Evolutionary conservation across 2,329 filamentous ascomycete species (phyloP).

Genomic region (Scedosporium boydii): DNA sequence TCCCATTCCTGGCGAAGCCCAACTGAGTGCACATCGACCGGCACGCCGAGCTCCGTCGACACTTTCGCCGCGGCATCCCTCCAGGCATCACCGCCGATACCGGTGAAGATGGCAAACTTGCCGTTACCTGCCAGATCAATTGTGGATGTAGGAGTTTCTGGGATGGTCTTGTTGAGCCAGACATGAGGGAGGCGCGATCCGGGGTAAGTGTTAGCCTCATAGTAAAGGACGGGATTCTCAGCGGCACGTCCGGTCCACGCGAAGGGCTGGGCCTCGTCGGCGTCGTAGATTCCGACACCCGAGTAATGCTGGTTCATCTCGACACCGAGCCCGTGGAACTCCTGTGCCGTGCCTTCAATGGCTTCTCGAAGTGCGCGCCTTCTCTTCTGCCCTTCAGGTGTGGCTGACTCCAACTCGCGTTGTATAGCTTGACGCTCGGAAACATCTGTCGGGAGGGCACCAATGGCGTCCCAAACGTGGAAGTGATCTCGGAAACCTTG

Average conservation of each 20-base stretch:
- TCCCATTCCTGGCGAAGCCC: slow-evolving; percentile 50
- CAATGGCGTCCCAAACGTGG: slow-evolving; percentile 34
- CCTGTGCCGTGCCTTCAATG: slow-evolving; percentile 32
- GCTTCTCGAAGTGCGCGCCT: slow-evolving; percentile 29
- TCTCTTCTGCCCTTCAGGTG: slow-evolving; percentile 25
- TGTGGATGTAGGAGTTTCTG: slow-evolving; percentile 40
- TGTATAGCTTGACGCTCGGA: slow-evolving; percentile 27
- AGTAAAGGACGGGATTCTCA: slow-evolving; percentile 29
- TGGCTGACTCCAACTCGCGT: slow-evolving; percentile 29
- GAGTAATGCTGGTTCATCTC: slow-evolving; percentile 51
- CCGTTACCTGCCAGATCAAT: slow-evolving; percentile 51
- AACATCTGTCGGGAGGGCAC: slow-evolving; percentile 26
- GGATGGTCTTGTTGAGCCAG: slow-evolving; percentile 45
- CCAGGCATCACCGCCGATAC: slow-evolving; percentile 48
- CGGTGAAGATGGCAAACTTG: slow-evolving; percentile 38
- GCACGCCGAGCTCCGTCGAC: slow-evolving; percentile 28
- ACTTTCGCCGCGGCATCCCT: slow-evolving; percentile 34
- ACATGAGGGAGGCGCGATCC: slow-evolving; percentile 51
- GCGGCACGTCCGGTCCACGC: slow-evolving; percentile 12
- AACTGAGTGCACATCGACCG: slow-evolving; percentile 39
- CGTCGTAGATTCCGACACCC: slow-evolving; percentile 31
- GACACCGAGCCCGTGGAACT: slow-evolving; percentile 46
- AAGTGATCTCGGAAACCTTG: slow-evolving; percentile 43
- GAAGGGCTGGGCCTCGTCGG: slow-evolving; percentile 25
- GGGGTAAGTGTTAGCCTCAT: slow-evolving; percentile 43